phyloP scores from a whole-genome alignment of 257 asterid genomes.

The Salvia hispanica region DNA sequence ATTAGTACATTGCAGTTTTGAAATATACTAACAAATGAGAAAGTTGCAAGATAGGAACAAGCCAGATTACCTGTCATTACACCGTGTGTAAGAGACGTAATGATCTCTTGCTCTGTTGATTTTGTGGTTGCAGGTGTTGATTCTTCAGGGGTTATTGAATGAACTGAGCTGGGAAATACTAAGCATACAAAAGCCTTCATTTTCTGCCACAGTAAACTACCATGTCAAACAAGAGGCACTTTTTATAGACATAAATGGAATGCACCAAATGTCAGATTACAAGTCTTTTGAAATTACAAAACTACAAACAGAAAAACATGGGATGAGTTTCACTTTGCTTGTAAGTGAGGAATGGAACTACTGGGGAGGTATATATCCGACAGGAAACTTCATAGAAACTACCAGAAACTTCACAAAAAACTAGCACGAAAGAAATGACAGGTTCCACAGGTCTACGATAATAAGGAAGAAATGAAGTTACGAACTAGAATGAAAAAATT shows the following conservation, averaged over 20 bases:
- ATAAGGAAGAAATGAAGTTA: slow-evolving; percentile 6
- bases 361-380: background rate
- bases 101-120: slow-evolving; percentile 54
- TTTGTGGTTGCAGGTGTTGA: slow-evolving; percentile 40
- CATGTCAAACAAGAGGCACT: background rate
- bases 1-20: background rate
- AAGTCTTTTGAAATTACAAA: background rate
- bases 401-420: background rate
- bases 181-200: slow-evolving; percentile 74
- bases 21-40: background rate
- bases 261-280: background rate
- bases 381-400: slow-evolving; percentile 2
- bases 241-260: background rate
- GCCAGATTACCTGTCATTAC: slow-evolving; percentile 62
- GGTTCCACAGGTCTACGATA: background rate
- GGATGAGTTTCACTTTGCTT: background rate
- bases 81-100: slow-evolving; percentile 82
- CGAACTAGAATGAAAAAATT: background rate
- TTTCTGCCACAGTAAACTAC: slow-evolving; percentile 55
- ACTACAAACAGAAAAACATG: slow-evolving; percentile 1
- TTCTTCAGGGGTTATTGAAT: slow-evolving; percentile 63
- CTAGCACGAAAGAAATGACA: background rate
- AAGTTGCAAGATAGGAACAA: background rate
- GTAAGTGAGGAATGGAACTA: background rate
- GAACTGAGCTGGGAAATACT: slow-evolving; percentile 71